Evolutionary conservation across 306 rosid genomes (phyloP).

Genomic region (Aeschynomene evenia): DNA sequence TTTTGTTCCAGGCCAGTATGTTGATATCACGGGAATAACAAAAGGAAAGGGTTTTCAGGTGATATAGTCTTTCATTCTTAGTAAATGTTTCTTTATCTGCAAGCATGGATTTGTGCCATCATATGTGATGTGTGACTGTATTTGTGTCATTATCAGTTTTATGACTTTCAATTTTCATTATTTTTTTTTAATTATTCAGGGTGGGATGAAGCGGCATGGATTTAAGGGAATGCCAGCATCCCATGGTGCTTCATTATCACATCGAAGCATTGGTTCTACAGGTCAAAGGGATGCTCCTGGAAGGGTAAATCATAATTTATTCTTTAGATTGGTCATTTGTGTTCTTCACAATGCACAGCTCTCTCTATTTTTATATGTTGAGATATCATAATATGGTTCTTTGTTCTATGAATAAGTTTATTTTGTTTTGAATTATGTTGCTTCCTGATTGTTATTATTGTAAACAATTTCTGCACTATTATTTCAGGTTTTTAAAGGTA

Average conservation of each 20-base stretch:
- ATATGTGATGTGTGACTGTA: not conserved
- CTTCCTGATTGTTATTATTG: not conserved
- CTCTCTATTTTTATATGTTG: conserved; percentile 16
- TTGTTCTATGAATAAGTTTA: conserved; percentile 1
- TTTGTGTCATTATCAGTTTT: conserved; percentile 1
- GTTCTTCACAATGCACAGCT: not conserved
- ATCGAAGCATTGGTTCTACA: conserved; percentile 68
- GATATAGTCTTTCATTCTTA: conserved; percentile 15
- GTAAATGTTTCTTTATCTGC: not conserved
- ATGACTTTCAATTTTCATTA: conserved; percentile 4
- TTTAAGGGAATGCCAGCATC: conserved; percentile 68
- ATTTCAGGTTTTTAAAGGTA: conserved; percentile 73
- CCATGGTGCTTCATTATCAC: conserved; percentile 72
- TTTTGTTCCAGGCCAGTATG: conserved; percentile 95
- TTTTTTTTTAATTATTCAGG: conserved; percentile 53
- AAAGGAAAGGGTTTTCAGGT: conserved; percentile 99
- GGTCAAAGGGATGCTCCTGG: conserved; percentile 77
- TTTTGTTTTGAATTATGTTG: conserved; percentile 9
- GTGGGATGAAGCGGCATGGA: conserved; percentile 59
- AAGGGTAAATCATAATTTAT: conserved; percentile 55
- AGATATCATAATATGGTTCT: not conserved
- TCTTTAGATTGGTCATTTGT: not conserved
- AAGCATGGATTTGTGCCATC: conserved; percentile 8
- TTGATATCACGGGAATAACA: conserved; percentile 81
- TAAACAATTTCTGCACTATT: conserved; percentile 13